These are phyloP conservation scores for Fusarium bulbicola DNA, from an alignment of 2,329 filamentous ascomycete species.

Conservation along the genomic window DNA sequence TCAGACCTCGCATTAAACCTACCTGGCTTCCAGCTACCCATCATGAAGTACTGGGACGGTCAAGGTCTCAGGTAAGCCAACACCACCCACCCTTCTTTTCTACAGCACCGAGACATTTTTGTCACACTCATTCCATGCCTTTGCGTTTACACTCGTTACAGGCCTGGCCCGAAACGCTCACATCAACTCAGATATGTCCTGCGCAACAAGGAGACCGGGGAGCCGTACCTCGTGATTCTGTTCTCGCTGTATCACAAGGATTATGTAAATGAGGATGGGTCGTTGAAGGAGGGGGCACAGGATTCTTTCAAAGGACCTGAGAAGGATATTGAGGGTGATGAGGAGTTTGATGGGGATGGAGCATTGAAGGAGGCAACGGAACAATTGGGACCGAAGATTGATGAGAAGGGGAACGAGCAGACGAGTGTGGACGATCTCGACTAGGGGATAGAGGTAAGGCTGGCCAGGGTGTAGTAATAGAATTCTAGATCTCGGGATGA, in stretches of 20 bases:
- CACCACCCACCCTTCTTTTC: not conserved
- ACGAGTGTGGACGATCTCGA: constrained; percentile 57
- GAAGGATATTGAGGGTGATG: constrained; percentile 24
- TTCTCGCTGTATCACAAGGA: constrained; percentile 81
- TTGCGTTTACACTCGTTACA: constrained; percentile 36
- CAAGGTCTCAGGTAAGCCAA: constrained; percentile 74
- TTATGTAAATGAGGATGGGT: constrained; percentile 67
- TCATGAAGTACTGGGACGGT: constrained; percentile 83
- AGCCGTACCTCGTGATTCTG: constrained; percentile 81
- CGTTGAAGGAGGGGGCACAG: constrained; percentile 56
- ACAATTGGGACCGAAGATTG: constrained; percentile 45
- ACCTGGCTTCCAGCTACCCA: constrained; percentile 76
- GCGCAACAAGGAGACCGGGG: constrained; percentile 78
- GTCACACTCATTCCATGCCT: constrained; percentile 24
- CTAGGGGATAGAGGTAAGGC: constrained; percentile 30
- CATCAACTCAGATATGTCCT: constrained; percentile 92
- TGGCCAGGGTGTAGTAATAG: not conserved
- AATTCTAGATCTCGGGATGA: not conserved
- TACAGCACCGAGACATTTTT: not conserved
- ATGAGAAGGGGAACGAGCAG: constrained; percentile 28
- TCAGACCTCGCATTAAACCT: constrained; percentile 74
- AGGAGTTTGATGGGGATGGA: constrained; percentile 46
- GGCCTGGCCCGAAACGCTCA: constrained; percentile 66
- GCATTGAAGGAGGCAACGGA: constrained; percentile 52
- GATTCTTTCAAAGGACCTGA: constrained; percentile 36